Base-by-base conservation (phyloP, 208 protist species). In the Naegleria fowleri region DNA sequence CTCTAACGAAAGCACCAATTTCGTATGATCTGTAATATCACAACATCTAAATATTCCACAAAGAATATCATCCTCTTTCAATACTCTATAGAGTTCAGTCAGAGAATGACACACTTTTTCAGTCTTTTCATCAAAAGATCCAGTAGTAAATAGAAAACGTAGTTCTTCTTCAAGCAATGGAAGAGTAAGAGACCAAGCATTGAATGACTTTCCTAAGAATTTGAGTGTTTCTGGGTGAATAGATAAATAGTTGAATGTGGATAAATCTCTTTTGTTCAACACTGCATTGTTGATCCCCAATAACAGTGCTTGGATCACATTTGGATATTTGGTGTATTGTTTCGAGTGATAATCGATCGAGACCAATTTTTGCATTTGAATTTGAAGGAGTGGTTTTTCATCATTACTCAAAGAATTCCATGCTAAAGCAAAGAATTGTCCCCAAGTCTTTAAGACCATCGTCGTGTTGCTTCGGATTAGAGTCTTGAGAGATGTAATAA, bases 161-260 rank as follows among this genome's bases (percentile, higher is more conserved):
- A 90, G 76, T 84, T 84, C n/a, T 29, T 59, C 15, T 75, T 91
- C 90, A 16, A 91, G 33, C n/a, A 86, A 40, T 38, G 90, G 90
- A 75, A 91, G 90, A 38, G 48, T 25, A 40, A 91, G 6, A 75
- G 90, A 29, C 90, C 90, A 91, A 88, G 84, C 90, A 39, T 91
- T 91, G 75, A 91, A 91, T 19, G 83, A 83, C 40, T 91, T 91
- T 7, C 90, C 90, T 13, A 91, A 22, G 67, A 91, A 91, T 75
- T 91, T 91, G 7, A 91, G 29, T 0, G 90, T 75, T 25, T 91
- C 90, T 38, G 90, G 90, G 41, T 15, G 29, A 41, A 91, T 90
- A 40, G 25, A 33, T 59, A 91, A 40, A 5, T 4, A n/a, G 7
- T 83, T 43, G 16, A 15, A 16, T 48, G 29, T 40, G 19, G 15